Percentiles rank a stretch among this genome's conserved stretches.
Conservation (phyloP, 495 filamentous ascomycete species). For the Hyaloscypha finlandica region DNA sequence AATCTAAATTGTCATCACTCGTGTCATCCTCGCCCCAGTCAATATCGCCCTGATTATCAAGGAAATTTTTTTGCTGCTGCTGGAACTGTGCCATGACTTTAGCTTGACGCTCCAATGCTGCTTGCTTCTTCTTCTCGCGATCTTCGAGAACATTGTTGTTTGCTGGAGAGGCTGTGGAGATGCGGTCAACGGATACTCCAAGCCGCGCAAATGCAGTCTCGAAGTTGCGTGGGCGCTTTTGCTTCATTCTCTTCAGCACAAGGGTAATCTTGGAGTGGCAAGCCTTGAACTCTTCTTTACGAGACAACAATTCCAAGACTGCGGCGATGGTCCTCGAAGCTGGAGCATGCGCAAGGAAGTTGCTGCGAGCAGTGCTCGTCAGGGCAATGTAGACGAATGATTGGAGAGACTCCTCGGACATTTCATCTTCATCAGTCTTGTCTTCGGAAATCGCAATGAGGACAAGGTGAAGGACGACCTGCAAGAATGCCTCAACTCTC, state of each 20-base stretch:
- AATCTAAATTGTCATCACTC: slow-evolving; percentile 68
- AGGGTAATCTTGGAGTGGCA: slow-evolving; percentile 84
- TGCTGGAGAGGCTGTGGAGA: slow-evolving; percentile 55
- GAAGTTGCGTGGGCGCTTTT: slow-evolving; percentile 73
- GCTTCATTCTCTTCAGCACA: slow-evolving; percentile 83
- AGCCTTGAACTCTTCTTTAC: slow-evolving; percentile 70
- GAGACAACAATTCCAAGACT: slow-evolving; percentile 71
- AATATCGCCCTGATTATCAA: slow-evolving; percentile 79
- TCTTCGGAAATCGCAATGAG: slow-evolving; percentile 86
- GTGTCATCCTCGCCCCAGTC: slow-evolving; percentile 77
- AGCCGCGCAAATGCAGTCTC: slow-evolving; percentile 55
- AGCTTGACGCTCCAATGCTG: slow-evolving; percentile 85
- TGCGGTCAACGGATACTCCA: slow-evolving; percentile 53
- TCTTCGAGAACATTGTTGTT: slow-evolving; percentile 63
- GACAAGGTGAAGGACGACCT: slow-evolving; percentile 84
- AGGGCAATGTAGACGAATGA: slow-evolving; percentile 75
- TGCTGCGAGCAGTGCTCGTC: slow-evolving; percentile 57
- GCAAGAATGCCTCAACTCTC: slow-evolving; percentile 85
- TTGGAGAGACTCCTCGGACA: slow-evolving; percentile 43
- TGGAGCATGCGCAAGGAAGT: slow-evolving; percentile 49
- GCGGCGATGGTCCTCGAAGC: slow-evolving; percentile 68
- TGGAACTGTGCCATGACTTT: slow-evolving; percentile 97
- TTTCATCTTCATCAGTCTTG: slow-evolving; percentile 56
- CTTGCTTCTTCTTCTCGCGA: slow-evolving; percentile 82
- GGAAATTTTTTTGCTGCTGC: slow-evolving; percentile 90